phyloP scores from a whole-genome alignment of 78 protist species.

The Diacronema lutheri region DNA sequence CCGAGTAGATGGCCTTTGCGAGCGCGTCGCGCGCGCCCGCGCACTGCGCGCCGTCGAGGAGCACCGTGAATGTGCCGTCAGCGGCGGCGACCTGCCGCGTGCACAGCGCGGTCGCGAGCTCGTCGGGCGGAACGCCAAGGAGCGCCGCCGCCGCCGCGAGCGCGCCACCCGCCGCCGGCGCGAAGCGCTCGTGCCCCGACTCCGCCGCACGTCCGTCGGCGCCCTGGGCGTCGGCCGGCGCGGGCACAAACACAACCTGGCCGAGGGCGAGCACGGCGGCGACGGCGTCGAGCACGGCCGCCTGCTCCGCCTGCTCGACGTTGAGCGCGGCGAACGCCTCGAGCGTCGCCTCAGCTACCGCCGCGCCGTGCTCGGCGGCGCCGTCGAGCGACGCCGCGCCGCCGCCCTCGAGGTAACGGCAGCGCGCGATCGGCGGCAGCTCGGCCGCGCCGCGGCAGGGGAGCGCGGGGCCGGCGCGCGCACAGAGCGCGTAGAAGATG shows the following conservation, averaged over 20 bases:
- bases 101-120: too few relatives aligned
- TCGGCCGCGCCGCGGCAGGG: too few relatives aligned
- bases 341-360: neutral
- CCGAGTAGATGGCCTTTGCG: conserved; percentile 8
- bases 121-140: too few relatives aligned
- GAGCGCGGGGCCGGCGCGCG: neutral
- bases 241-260: neutral
- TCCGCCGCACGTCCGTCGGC: neutral
- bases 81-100: too few relatives aligned
- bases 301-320: neutral
- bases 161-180: neutral
- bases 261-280: neutral
- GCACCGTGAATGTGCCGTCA: too few relatives aligned
- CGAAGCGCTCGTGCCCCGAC: neutral
- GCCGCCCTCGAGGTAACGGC: too few relatives aligned
- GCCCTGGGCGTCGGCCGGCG: neutral
- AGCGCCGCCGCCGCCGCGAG: too few relatives aligned
- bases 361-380: neutral
- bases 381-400: too few relatives aligned
- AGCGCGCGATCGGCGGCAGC: neutral
- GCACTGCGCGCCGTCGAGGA: neutral
- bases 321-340: neutral
- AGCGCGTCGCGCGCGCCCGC: conserved; percentile 23
- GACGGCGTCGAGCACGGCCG: neutral
- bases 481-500: neutral